Conservation (phyloP, 805 yeast species). For the Ogataea naganishii region DNA sequence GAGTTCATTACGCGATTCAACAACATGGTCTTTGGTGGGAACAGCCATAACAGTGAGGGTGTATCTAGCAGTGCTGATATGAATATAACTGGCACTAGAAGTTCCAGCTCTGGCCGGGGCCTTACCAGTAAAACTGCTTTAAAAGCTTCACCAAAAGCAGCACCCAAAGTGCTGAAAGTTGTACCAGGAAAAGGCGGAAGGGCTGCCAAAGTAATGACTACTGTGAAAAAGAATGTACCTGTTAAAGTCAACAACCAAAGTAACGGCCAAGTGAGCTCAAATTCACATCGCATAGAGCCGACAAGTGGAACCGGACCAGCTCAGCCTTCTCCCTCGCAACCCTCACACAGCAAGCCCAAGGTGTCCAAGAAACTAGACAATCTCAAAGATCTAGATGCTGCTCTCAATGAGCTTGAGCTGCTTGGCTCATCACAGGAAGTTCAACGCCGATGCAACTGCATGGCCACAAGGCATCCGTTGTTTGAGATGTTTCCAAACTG, state of each 20-base stretch:
- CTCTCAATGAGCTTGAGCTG: slow-evolving; percentile 36
- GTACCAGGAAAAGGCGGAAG: slow-evolving; percentile 9
- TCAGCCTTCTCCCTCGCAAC: no score
- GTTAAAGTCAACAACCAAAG: slow-evolving; percentile 60
- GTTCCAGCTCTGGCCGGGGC: no score
- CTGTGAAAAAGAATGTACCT: slow-evolving; percentile 29
- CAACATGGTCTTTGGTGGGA: slow-evolving; percentile 28
- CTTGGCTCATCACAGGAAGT: no score
- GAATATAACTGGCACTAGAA: no score
- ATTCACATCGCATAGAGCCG: no score
- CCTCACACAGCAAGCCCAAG: slow-evolving; percentile 5
- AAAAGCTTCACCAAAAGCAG: no score
- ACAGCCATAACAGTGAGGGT: no score
- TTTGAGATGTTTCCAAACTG: slow-evolving; percentile 92
- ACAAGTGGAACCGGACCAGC: background rate
- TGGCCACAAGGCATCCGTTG: slow-evolving; percentile 82
- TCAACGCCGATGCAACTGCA: slow-evolving; percentile 84
- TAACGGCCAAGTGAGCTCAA: slow-evolving; percentile 48
- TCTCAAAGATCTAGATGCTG: slow-evolving; percentile 42
- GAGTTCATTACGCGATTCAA: slow-evolving; percentile 38
- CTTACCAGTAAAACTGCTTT: no score
- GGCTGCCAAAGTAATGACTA: slow-evolving; percentile 6
- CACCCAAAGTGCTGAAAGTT: slow-evolving; percentile 8
- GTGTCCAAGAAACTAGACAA: slow-evolving; percentile 35
- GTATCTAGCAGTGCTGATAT: no score